Percentiles rank a stretch among this genome's conserved stretches.
These are phyloP conservation scores for Salix viminalis DNA, from an alignment of 345 rosid genomes.

Conservation along the genomic window DNA sequence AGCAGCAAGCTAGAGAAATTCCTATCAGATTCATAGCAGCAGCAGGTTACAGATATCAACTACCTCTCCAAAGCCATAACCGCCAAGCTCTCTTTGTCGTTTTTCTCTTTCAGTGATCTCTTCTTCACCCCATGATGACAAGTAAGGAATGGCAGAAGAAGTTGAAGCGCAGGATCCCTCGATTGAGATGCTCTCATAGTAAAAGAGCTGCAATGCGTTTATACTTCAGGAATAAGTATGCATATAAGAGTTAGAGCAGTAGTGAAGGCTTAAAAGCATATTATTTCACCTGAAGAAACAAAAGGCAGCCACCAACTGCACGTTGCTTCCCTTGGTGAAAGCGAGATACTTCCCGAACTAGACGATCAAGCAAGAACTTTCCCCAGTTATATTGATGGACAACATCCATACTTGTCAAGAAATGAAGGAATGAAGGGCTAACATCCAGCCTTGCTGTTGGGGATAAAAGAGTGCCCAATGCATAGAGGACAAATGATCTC, in stretches of 20 bases:
- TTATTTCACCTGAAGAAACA: conserved; percentile 41
- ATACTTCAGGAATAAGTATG: conserved; percentile 10
- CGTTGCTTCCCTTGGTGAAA: conserved; percentile 46
- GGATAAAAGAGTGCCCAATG: conserved; percentile 43
- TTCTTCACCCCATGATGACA: conserved; percentile 50
- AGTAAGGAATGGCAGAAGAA: conserved; percentile 21
- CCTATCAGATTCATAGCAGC: background rate
- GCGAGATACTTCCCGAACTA: conserved; percentile 43
- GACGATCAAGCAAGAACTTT: conserved; percentile 43
- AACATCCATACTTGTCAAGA: conserved; percentile 39
- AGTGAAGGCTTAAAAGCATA: background rate
- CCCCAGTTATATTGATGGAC: conserved; percentile 50
- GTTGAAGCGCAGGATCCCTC: conserved; percentile 25
- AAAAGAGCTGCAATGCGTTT: conserved; percentile 31
- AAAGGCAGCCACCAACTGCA: conserved; percentile 49
- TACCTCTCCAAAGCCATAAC: conserved; percentile 49
- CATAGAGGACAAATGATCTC: conserved; percentile 44
- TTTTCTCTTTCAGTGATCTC: conserved; percentile 47
- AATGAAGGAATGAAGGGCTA: conserved; percentile 49
- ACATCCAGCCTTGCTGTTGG: conserved; percentile 52
- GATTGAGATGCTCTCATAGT: conserved; percentile 37
- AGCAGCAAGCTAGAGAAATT: conserved; percentile 14
- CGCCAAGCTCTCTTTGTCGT: conserved; percentile 43
- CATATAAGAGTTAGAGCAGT: background rate
- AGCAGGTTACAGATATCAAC: background rate